A percentile compares a stretch with the other conserved stretches of the same genome.
phyloP scores from a whole-genome alignment of 352 stramenopile genomes.

The Phytophthora palmivora region DNA sequence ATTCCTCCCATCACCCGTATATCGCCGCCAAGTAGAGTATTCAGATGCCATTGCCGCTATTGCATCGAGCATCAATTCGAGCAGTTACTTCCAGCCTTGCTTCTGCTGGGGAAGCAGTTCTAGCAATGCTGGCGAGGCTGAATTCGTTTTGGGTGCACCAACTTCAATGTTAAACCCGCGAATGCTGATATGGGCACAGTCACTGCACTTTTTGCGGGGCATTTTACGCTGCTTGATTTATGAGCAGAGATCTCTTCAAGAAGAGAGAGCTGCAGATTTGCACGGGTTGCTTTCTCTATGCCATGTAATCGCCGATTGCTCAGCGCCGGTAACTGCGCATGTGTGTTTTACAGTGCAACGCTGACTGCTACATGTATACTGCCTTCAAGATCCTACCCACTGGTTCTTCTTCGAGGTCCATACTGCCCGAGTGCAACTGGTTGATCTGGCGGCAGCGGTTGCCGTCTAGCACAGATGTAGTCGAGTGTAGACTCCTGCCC shows the following conservation, averaged over 20 bases:
- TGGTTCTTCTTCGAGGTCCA: neutral
- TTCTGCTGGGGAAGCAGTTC: no score
- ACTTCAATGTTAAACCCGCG: constrained; percentile 9
- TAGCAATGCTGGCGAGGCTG: no score
- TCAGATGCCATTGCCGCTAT: no score
- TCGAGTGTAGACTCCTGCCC: no score
- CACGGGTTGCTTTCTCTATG: constrained; percentile 15
- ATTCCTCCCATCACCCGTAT: constrained; percentile 10
- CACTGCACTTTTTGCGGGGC: constrained; percentile 7
- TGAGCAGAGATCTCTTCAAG: no score
- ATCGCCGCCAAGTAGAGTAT: neutral
- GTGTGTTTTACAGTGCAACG: constrained; percentile 19
- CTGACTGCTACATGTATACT: constrained; percentile 9
- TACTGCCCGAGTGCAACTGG: no score
- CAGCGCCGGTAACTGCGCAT: neutral
- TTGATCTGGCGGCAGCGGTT: no score
- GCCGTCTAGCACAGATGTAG: no score
- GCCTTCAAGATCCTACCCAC: constrained; percentile 11
- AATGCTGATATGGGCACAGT: constrained; percentile 16
- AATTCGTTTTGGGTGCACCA: neutral
- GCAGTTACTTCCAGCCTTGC: no score
- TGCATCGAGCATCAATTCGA: no score
- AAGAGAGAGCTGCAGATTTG: constrained; percentile 11
- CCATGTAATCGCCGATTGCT: constrained; percentile 1
- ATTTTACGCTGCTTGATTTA: constrained; percentile 4